These are phyloP conservation scores for Camellia sinensis DNA, from an alignment of 148 eudicot species.

Conservation along the genomic window DNA sequence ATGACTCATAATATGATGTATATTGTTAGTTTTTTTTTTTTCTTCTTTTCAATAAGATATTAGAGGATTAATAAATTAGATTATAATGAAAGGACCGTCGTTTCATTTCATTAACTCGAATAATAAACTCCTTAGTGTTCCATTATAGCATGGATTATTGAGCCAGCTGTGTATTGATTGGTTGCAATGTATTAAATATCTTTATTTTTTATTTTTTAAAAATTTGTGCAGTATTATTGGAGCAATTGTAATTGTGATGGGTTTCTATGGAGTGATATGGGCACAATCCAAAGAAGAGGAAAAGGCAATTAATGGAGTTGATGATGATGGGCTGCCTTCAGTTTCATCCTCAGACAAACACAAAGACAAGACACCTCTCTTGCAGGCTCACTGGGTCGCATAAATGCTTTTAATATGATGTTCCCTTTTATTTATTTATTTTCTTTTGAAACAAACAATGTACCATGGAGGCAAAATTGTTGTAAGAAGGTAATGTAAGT, in stretches of 20 bases:
- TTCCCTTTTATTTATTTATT: background rate
- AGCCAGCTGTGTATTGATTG: too few species aligned
- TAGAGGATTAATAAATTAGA: too few species aligned
- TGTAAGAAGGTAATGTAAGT: too few species aligned
- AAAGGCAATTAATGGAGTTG: background rate
- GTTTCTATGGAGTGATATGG: conserved; percentile 35
- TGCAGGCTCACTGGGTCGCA: conserved; percentile 1
- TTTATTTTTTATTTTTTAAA: background rate
- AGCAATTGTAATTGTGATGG: conserved; percentile 26
- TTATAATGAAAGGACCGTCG: too few species aligned
- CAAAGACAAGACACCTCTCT: background rate
- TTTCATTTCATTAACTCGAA: too few species aligned
- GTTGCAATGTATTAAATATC: too few species aligned
- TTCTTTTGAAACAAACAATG: background rate
- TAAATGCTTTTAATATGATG: background rate
- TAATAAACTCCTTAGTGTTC: too few species aligned
- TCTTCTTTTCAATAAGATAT: too few species aligned
- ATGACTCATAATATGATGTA: too few species aligned
- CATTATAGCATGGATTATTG: too few species aligned
- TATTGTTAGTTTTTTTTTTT: too few species aligned
- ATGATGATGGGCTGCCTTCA: conserved; percentile 6
- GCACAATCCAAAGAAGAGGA: conserved; percentile 28
- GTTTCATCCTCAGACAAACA: conserved; percentile 3
- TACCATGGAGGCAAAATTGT: too few species aligned
- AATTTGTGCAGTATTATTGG: conserved; percentile 23